A percentile compares a stretch with the other conserved stretches of the same genome.
Evolutionary conservation across 1,284 basidiomycete species (phyloP).

Genomic region (Inonotus hispidus): DNA sequence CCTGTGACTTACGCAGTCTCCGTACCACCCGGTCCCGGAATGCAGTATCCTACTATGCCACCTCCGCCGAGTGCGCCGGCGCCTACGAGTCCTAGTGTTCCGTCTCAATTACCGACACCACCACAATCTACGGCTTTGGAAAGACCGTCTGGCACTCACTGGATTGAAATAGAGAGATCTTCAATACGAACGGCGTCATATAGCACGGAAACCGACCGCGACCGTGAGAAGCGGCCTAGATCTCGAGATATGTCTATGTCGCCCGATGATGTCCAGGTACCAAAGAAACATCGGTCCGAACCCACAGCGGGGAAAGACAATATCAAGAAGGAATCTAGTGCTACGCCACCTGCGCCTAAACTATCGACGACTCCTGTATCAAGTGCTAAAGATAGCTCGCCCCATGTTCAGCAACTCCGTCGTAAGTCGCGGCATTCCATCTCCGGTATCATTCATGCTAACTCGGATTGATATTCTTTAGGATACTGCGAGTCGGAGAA

Average conservation of each 20-base stretch:
- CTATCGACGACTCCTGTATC: background rate
- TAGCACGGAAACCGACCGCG: slow-evolving; percentile 7
- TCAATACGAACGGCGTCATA: slow-evolving; percentile 11
- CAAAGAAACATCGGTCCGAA: slow-evolving; percentile 17
- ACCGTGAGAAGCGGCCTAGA: slow-evolving; percentile 11
- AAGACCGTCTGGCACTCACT: background rate
- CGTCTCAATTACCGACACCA: slow-evolving; percentile 1
- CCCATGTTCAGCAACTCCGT: slow-evolving; percentile 7
- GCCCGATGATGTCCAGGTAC: slow-evolving; percentile 9
- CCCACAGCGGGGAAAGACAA: background rate
- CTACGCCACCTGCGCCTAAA: background rate
- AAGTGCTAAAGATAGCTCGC: background rate
- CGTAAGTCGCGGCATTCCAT: slow-evolving; percentile 3
- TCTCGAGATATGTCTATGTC: slow-evolving; percentile 9
- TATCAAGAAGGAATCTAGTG: slow-evolving; percentile 6
- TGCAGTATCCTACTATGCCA: slow-evolving; percentile 4
- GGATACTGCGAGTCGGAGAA: slow-evolving; percentile 31
- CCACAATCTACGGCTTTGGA: background rate
- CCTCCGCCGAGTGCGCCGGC: background rate
- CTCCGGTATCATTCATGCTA: background rate
- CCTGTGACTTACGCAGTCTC: slow-evolving; percentile 4
- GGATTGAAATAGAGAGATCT: background rate
- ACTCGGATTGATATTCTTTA: slow-evolving; percentile 15
- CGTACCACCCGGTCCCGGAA: background rate
- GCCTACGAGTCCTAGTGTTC: background rate